Base-by-base conservation (phyloP, 2,329 filamentous ascomycete species). In the Exophiala aquamarina region DNA sequence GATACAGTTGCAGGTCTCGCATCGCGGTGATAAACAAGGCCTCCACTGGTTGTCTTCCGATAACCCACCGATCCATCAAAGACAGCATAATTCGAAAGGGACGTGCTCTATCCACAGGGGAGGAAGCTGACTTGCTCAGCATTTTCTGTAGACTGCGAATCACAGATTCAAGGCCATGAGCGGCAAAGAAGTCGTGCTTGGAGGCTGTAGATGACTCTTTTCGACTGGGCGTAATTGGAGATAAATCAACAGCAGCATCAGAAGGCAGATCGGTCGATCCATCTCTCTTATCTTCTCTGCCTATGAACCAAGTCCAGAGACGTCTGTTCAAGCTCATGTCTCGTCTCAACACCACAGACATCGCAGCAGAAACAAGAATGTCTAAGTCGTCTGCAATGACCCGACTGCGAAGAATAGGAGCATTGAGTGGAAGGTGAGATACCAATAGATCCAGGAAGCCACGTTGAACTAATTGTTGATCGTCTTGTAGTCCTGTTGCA, bases 51-150 rank as follows among this genome's bases (percentile, higher is more conserved):
- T 92, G 76, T 1, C 89, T 89, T 21, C 93, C 93, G 56, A 98
- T 92, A 65, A 98, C 93, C 91, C 90, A 97, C 49, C 91, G 84
- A 68, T 98, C 93, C 93, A 98, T 97, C 42, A 98, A 74, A 13
- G 94, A 96, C 2, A 97, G 77, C 61, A 90, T 94, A 54, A 97
- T 89, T 47, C 91, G 84, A 63, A 95, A 96, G 0, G 93, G 92
- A 31, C 84, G 83, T 15, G 90, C 89, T 63, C 84, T 79, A 61
- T 94, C 89, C 0, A 78, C 67, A 1, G 86, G 78, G 44, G 74
- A 73, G 4, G 61, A 65, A 34, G 73, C 72, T 33, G 74, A 69
- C 14, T 75, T 70, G 37, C 79, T 77, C 51, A 97, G 85, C 83
- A 95, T 87, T 37, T 81, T 78, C 13, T 94, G 72, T 9, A 97